These are phyloP conservation scores for Colletotrichum eleusines DNA, from an alignment of 2,329 filamentous ascomycete genomes.

Conservation along the genomic window DNA sequence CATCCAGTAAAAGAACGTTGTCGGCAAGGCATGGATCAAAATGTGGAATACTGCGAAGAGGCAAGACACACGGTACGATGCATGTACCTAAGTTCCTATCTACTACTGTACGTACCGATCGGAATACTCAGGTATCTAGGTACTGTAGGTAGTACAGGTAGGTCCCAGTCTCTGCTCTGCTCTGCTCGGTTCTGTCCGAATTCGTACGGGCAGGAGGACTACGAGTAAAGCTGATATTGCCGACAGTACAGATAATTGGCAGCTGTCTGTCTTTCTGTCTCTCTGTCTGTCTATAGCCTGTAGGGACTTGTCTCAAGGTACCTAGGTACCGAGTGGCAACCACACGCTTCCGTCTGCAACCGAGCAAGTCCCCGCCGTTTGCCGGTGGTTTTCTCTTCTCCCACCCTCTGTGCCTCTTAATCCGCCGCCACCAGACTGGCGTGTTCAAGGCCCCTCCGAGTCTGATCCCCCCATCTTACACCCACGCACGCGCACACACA, in stretches of 20 bases:
- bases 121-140: too few species aligned
- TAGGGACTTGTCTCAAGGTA: too few species aligned
- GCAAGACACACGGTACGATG: slow-evolving; percentile 13
- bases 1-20: slow-evolving; percentile 21
- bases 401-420: too few species aligned
- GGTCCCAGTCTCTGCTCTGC: neutral
- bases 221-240: neutral
- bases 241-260: neutral
- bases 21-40: slow-evolving; percentile 1
- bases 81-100: too few species aligned
- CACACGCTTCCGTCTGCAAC: too few species aligned
- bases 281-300: too few species aligned
- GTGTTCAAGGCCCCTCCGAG: neutral
- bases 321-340: too few species aligned
- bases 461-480: neutral
- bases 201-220: neutral
- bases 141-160: too few species aligned
- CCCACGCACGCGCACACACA: neutral
- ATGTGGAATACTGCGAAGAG: slow-evolving; percentile 24
- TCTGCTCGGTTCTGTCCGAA: too few species aligned
- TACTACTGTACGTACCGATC: too few species aligned
- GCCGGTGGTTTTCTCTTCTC: neutral
- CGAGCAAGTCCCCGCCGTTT: neutral
- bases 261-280: too few species aligned
- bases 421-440: neutral